Percentiles rank a stretch among this genome's conserved stretches.
Conservation (phyloP, 225 moss, liverwort and hornwort species). For the Bryum argenteum region DNA sequence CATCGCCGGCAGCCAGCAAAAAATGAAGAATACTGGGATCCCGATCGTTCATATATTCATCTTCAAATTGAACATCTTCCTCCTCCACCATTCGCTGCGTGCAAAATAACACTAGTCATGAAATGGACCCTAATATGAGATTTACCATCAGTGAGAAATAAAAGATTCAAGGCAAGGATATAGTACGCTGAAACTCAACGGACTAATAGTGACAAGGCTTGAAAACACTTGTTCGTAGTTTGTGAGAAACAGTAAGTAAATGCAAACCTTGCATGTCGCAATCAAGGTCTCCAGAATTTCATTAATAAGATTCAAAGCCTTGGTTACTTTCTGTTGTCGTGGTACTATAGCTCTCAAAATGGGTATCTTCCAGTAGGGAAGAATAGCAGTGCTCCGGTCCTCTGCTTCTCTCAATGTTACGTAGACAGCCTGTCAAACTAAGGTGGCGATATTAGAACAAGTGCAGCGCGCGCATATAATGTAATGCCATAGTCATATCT, state of each 20-base stretch:
- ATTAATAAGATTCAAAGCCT: slow-evolving; percentile 71
- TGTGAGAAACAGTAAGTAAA: background rate
- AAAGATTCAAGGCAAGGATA: background rate
- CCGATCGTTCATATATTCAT: slow-evolving; percentile 79
- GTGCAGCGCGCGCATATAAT: background rate
- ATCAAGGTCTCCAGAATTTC: slow-evolving; percentile 68
- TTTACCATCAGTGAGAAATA: slow-evolving; percentile 4
- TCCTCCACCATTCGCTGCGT: slow-evolving; percentile 78
- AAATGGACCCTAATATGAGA: background rate
- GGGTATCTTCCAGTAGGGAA: slow-evolving; percentile 89
- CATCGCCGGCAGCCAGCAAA: slow-evolving; percentile 82
- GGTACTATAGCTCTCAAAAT: slow-evolving; percentile 74
- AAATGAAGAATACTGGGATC: slow-evolving; percentile 93
- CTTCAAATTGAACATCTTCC: slow-evolving; percentile 70
- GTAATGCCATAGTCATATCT: background rate
- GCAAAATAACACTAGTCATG: slow-evolving; percentile 20
- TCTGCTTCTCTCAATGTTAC: slow-evolving; percentile 77
- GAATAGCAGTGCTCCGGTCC: slow-evolving; percentile 65
- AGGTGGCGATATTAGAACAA: slow-evolving; percentile 2
- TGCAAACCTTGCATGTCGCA: slow-evolving; percentile 70
- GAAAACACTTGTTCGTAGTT: background rate
- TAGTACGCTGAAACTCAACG: background rate
- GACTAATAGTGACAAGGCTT: background rate
- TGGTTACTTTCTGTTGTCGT: slow-evolving; percentile 69
- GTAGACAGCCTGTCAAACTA: slow-evolving; percentile 67